Conservation (phyloP, 2,329 filamentous ascomycete species). For the Domatiomyces catenatus region DNA sequence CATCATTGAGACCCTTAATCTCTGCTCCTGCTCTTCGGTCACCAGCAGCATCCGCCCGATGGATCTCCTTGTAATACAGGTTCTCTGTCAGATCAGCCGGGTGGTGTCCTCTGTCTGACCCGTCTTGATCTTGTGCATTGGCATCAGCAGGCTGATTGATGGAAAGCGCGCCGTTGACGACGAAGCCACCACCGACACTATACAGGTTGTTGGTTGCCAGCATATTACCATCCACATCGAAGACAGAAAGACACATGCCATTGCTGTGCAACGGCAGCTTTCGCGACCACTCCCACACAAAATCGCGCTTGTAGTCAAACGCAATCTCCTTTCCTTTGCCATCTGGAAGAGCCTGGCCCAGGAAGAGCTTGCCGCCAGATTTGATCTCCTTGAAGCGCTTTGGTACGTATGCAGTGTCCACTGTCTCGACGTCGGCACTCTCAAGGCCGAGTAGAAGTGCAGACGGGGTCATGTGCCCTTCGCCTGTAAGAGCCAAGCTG, state of each 20-base stretch:
- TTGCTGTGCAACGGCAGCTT: slow-evolving; percentile 13
- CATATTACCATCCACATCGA: slow-evolving; percentile 10
- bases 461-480: slow-evolving; percentile 10
- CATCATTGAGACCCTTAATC: background rate
- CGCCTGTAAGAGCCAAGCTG: slow-evolving; percentile 8
- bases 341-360: slow-evolving; percentile 6
- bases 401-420: slow-evolving; percentile 12
- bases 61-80: slow-evolving; percentile 11
- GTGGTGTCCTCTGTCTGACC: slow-evolving; percentile 4
- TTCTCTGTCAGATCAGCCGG: slow-evolving; percentile 9
- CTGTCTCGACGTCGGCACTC: slow-evolving; percentile 11
- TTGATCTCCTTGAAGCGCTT: slow-evolving; percentile 9
- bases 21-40: slow-evolving; percentile 4
- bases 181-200: slow-evolving; percentile 13
- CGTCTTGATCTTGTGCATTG: background rate
- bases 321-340: slow-evolving; percentile 4
- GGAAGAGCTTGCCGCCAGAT: slow-evolving; percentile 6
- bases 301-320: slow-evolving; percentile 11
- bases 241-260: slow-evolving; percentile 9
- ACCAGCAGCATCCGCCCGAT: slow-evolving; percentile 4
- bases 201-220: slow-evolving; percentile 11
- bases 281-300: slow-evolving; percentile 11
- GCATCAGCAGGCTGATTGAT: background rate
- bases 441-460: slow-evolving; percentile 13
- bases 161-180: slow-evolving; percentile 8